phyloP scores from a whole-genome alignment of 2,329 filamentous ascomycete genomes.

The Colletotrichum agaves region DNA sequence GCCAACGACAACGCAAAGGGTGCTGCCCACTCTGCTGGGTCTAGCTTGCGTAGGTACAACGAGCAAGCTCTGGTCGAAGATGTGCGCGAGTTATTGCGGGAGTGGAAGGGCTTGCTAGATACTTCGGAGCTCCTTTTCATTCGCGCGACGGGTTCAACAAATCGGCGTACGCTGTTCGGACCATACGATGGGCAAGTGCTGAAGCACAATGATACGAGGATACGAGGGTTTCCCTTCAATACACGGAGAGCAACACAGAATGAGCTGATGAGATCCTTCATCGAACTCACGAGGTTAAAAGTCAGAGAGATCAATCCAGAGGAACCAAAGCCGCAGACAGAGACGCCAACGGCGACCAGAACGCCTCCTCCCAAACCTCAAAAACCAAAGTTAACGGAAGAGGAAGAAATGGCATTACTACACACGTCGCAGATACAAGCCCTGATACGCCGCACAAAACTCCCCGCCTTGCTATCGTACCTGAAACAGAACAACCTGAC shows the following conservation, averaged over 20 bases:
- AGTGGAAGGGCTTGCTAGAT: constrained; percentile 90
- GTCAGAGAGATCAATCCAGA: constrained; percentile 80
- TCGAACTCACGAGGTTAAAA: constrained; percentile 92
- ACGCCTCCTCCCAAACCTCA: constrained; percentile 55
- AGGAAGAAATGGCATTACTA: constrained; percentile 82
- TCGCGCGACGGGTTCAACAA: constrained; percentile 87
- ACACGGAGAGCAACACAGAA: constrained; percentile 92
- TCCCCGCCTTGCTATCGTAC: constrained; percentile 87
- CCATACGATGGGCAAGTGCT: constrained; percentile 91
- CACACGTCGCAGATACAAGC: constrained; percentile 92
- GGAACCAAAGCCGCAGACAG: constrained; percentile 56
- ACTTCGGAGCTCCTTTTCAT: constrained; percentile 88
- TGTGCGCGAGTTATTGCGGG: constrained; percentile 79
- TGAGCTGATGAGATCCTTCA: constrained; percentile 93
- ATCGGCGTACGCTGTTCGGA: constrained; percentile 87
- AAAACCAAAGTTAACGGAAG: constrained; percentile 77
- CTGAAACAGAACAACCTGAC: constrained; percentile 79
- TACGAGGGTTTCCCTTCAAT: constrained; percentile 92
- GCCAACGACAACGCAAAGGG: constrained; percentile 96
- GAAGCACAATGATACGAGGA: constrained; percentile 78
- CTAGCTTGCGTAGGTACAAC: constrained; percentile 90
- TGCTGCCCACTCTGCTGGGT: constrained; percentile 91
- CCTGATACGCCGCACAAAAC: constrained; percentile 87
- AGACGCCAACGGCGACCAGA: constrained; percentile 48
- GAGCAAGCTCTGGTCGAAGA: constrained; percentile 92